These are phyloP conservation scores for Cryphonectria radicalis DNA, from an alignment of 2,329 filamentous ascomycete genomes.

Conservation along the genomic window DNA sequence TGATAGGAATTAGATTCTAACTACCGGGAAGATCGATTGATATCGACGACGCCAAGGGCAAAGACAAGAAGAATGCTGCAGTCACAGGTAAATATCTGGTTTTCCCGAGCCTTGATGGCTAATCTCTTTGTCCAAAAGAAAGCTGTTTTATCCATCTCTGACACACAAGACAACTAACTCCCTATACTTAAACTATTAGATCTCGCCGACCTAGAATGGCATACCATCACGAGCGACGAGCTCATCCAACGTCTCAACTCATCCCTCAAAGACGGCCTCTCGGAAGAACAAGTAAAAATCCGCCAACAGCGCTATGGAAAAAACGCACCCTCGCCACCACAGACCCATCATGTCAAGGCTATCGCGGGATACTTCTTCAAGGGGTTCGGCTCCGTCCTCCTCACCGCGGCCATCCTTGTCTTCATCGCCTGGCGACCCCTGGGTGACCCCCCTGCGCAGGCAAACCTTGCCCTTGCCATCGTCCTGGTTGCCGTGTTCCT, in stretches of 20 bases:
- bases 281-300: conserved; percentile 57
- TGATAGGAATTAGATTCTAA: conserved; percentile 23
- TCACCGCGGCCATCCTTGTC: conserved; percentile 71
- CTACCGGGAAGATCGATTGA: conserved; percentile 50
- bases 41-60: conserved; percentile 58
- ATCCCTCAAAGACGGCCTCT: conserved; percentile 62
- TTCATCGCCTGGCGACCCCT: conserved; percentile 79
- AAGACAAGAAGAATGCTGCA: conserved; percentile 49
- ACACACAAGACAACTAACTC: background rate
- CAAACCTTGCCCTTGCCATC: conserved; percentile 75
- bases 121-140: background rate
- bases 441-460: conserved; percentile 68
- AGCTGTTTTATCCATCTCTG: background rate
- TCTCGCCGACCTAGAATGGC: conserved; percentile 69
- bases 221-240: conserved; percentile 61
- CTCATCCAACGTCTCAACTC: conserved; percentile 63
- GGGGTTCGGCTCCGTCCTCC: conserved; percentile 74
- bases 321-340: conserved; percentile 69
- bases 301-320: conserved; percentile 64
- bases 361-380: conserved; percentile 75
- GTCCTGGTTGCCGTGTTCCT: conserved; percentile 72
- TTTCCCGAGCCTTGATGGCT: background rate
- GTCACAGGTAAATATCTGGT: conserved; percentile 45
- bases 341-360: conserved; percentile 61
- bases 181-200: conserved; percentile 43